These are phyloP conservation scores for Eragrostis tef DNA, from an alignment of 202 grass and related monocot genomes.

Conservation along the genomic window DNA sequence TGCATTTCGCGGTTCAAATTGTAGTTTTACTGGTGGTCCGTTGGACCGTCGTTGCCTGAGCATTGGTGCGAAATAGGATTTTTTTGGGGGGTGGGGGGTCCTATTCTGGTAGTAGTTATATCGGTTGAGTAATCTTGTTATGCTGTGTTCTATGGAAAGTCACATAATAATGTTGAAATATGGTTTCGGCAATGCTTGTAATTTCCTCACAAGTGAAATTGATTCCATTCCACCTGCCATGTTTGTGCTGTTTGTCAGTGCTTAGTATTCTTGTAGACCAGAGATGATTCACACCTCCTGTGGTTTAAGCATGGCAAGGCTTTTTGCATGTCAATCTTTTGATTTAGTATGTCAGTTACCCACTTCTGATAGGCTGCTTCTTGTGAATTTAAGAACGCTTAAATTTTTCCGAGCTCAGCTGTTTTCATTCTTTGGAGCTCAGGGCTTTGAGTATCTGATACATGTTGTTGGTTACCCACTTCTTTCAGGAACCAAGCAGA, in stretches of 20 bases:
- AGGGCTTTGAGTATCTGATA: not conserved
- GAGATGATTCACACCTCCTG: not conserved
- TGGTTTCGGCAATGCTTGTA: not conserved
- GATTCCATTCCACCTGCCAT: not conserved
- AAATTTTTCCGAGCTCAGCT: not conserved
- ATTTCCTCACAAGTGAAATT: not conserved
- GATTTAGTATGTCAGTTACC: not conserved
- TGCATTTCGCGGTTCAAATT: not conserved
- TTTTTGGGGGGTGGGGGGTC: not conserved
- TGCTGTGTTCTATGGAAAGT: too few relatives aligned
- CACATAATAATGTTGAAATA: not conserved
- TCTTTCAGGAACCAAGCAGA: slow-evolving; percentile 42
- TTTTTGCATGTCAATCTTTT: not conserved
- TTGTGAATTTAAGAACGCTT: not conserved
- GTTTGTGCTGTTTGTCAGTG: not conserved
- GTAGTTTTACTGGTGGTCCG: not conserved
- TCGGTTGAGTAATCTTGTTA: not conserved
- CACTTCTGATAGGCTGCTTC: not conserved
- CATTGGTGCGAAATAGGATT: not conserved
- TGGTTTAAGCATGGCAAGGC: not conserved
- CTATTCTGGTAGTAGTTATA: not conserved
- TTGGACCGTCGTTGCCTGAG: not conserved
- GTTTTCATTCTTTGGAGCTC: not conserved
- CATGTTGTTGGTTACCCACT: slow-evolving; percentile 1
- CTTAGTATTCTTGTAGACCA: not conserved